Percentiles rank a stretch among this genome's conserved stretches.
Conservation (phyloP, 2,329 filamentous ascomycete species). For the Diaporthe eres region DNA sequence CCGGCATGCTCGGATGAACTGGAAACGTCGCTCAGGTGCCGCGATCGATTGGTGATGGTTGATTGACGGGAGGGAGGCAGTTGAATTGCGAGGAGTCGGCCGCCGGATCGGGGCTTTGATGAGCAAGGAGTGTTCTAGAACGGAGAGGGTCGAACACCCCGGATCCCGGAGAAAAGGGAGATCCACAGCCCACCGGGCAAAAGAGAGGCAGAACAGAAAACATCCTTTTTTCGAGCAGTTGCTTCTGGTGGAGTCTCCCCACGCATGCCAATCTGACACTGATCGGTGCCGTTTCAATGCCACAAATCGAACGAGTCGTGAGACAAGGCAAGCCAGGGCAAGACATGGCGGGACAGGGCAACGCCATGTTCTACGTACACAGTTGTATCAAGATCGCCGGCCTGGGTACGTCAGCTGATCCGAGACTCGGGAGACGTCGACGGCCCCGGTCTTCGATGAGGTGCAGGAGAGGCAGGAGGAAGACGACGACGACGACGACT, state of each 20-base stretch:
- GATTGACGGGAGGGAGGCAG: neutral
- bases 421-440: conserved; percentile 19
- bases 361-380: conserved; percentile 16
- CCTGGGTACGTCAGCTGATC: conserved; percentile 22
- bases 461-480: neutral
- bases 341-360: conserved; percentile 10
- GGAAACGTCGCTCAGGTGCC: conserved; percentile 14
- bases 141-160: conserved; percentile 20
- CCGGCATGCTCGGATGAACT: conserved; percentile 30
- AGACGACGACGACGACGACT: neutral
- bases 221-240: neutral
- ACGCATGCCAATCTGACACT: conserved; percentile 29
- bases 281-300: conserved; percentile 29
- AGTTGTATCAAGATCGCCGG: conserved; percentile 16
- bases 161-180: conserved; percentile 28
- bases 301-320: conserved; percentile 31
- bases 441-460: neutral
- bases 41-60: conserved; percentile 1
- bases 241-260: conserved; percentile 23
- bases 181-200: conserved; percentile 17
- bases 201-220: neutral
- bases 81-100: conserved; percentile 9
- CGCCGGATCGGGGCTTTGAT: conserved; percentile 1
- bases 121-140: conserved; percentile 28
- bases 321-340: conserved; percentile 25